Conservation (phyloP, 31 red algal species). For the Porphyra umbilicalis region DNA sequence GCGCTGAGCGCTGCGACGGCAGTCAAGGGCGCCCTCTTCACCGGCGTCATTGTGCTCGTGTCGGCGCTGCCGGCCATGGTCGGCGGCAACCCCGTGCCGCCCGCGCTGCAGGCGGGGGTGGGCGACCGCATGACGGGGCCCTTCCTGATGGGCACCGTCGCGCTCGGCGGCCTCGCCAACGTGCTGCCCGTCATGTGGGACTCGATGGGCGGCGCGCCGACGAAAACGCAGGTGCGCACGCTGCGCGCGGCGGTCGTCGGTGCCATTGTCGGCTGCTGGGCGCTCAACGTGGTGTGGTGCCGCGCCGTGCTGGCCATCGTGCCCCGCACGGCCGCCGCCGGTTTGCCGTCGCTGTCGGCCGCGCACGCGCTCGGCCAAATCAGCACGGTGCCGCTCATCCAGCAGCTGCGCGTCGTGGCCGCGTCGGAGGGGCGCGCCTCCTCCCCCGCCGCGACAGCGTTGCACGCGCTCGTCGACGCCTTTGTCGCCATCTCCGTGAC, state of each 20-base stretch:
- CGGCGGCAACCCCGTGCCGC: constrained; percentile 25
- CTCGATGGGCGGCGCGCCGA: constrained; percentile 17
- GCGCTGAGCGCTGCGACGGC: constrained; percentile 54
- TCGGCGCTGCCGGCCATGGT: constrained; percentile 28
- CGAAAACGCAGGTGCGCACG: constrained; percentile 15
- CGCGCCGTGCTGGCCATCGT: constrained; percentile 49
- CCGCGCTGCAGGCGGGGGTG: constrained; percentile 20
- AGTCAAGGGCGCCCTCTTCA: constrained; percentile 56
- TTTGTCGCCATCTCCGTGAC: constrained; percentile 87
- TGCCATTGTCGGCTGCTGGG: constrained; percentile 60
- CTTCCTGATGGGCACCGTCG: constrained; percentile 90
- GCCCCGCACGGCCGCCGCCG: constrained; percentile 31
- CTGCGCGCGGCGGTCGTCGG: constrained; percentile 51
- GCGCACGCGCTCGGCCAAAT: constrained; percentile 75
- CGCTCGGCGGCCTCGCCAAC: constrained; percentile 76
- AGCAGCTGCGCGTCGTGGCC: constrained; percentile 18
- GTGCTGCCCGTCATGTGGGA: constrained; percentile 68
- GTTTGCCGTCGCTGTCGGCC: constrained; percentile 8
- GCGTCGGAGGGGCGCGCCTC: neutral
- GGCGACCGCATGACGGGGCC: constrained; percentile 43
- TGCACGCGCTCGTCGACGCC: constrained; percentile 72
- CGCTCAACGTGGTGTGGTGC: constrained; percentile 68
- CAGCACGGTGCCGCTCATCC: constrained; percentile 77
- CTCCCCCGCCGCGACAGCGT: constrained; percentile 10
- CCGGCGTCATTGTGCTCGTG: constrained; percentile 40